These are phyloP conservation scores for Nematodospora valgi DNA, from an alignment of 805 yeast species.

Conservation along the genomic window DNA sequence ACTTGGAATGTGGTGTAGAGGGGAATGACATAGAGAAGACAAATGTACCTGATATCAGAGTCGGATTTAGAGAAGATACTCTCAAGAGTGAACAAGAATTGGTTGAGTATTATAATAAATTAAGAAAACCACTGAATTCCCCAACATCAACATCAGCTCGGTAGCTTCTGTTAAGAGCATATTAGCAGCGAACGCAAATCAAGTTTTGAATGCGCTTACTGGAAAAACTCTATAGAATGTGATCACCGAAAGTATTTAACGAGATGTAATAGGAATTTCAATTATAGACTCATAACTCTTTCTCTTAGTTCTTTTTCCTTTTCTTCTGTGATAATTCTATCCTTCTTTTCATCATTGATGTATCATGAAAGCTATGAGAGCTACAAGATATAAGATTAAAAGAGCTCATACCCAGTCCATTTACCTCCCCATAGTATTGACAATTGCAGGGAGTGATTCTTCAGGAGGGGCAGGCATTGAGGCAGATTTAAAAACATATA, in stretches of 20 bases:
- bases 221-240: too few relatives aligned
- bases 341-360: too few relatives aligned
- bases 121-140: slow-evolving; percentile 7
- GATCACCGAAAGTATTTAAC: too few relatives aligned
- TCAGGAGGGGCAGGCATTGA: slow-evolving; percentile 94
- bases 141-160: slow-evolving; percentile 1
- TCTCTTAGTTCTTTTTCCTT: too few relatives aligned
- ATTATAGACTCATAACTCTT: too few relatives aligned
- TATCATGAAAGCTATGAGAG: too few relatives aligned
- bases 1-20: slow-evolving; percentile 54
- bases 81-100: slow-evolving; percentile 66
- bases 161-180: too few relatives aligned
- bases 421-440: slow-evolving; percentile 21
- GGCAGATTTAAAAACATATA: slow-evolving; percentile 79
- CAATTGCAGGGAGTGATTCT: slow-evolving; percentile 72
- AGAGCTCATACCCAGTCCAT: background rate
- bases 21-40: slow-evolving; percentile 92
- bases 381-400: slow-evolving; percentile 7
- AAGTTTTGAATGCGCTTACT: too few relatives aligned
- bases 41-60: slow-evolving; percentile 88
- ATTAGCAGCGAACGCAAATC: too few relatives aligned
- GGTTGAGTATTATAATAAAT: slow-evolving; percentile 47
- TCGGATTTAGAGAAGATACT: slow-evolving; percentile 81
- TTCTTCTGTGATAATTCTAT: too few relatives aligned
- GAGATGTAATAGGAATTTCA: too few relatives aligned